Conservation (phyloP, 805 yeast species). For the Candida insectalens region DNA sequence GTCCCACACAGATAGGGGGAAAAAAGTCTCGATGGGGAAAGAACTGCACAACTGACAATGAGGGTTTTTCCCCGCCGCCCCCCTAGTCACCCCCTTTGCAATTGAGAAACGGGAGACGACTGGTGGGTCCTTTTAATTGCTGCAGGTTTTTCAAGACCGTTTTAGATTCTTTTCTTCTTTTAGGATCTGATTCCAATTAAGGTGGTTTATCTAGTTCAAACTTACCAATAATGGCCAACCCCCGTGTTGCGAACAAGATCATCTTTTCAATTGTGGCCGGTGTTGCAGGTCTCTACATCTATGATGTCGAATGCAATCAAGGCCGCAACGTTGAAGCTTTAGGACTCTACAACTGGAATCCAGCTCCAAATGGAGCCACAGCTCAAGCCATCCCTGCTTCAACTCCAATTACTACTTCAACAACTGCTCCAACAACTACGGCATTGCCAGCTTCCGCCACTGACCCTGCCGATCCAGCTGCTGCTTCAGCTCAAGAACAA, state of each 20-base stretch:
- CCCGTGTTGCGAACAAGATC: slow-evolving; percentile 1
- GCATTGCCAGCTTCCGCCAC: background rate
- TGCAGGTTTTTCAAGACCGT: no score
- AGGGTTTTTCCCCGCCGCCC: no score
- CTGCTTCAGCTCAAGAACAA: background rate
- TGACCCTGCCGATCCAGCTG: background rate
- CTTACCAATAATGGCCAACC: background rate
- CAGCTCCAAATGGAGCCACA: slow-evolving; percentile 11
- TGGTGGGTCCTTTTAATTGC: no score
- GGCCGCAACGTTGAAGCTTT: slow-evolving; percentile 16
- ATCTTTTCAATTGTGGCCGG: slow-evolving; percentile 13
- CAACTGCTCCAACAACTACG: background rate
- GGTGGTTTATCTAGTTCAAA: no score
- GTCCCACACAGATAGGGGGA: no score
- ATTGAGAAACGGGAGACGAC: no score
- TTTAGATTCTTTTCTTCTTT: no score
- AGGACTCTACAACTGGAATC: slow-evolving; percentile 21
- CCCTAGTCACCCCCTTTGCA: no score
- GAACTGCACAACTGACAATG: no score
- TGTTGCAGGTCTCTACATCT: slow-evolving; percentile 18
- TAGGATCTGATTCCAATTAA: no score
- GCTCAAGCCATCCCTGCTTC: slow-evolving; percentile 3
- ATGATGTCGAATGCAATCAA: slow-evolving; percentile 19
- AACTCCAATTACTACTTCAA: background rate
- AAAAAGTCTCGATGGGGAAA: no score